Evolutionary conservation across 2,329 filamentous ascomycete species (phyloP).

Genomic region (Xylaria digitata): DNA sequence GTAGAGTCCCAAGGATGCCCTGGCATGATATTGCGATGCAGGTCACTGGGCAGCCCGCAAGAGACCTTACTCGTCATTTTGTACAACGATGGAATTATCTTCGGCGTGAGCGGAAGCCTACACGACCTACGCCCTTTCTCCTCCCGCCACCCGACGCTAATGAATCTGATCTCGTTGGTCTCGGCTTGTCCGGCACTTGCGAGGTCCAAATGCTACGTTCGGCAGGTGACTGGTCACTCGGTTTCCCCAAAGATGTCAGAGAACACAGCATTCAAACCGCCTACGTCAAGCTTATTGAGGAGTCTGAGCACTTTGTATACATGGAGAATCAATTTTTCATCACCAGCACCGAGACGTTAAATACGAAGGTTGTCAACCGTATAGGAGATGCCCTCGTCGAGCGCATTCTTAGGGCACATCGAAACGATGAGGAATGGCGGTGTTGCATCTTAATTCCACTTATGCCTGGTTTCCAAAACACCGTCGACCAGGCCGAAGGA

Average conservation of each 20-base stretch:
- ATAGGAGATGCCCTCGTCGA: conserved; percentile 96
- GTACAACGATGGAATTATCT: conserved; percentile 99
- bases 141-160: conserved; percentile 94
- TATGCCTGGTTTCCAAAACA: conserved; percentile 99
- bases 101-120: conserved; percentile 89
- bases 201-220: conserved; percentile 96
- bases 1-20: conserved; percentile 90
- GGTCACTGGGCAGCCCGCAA: conserved; percentile 92
- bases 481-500: conserved; percentile 91
- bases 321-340: conserved; percentile 99
- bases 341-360: conserved; percentile 88
- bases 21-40: conserved; percentile 99
- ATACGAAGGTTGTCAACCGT: conserved; percentile 87
- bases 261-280: conserved; percentile 97
- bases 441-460: conserved; percentile 90
- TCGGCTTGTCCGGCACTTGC: conserved; percentile 92
- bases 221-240: conserved; percentile 90
- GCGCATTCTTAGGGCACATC: conserved; percentile 84
- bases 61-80: conserved; percentile 94
- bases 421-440: conserved; percentile 89
- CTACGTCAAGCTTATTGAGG: conserved; percentile 92
- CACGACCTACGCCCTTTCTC: conserved; percentile 90
- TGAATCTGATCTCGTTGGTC: conserved; percentile 82
- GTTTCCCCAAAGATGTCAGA: conserved; percentile 76
- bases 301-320: conserved; percentile 97